Base-by-base conservation (phyloP, 306 rosid genomes). In the Lathyrus sativus region DNA sequence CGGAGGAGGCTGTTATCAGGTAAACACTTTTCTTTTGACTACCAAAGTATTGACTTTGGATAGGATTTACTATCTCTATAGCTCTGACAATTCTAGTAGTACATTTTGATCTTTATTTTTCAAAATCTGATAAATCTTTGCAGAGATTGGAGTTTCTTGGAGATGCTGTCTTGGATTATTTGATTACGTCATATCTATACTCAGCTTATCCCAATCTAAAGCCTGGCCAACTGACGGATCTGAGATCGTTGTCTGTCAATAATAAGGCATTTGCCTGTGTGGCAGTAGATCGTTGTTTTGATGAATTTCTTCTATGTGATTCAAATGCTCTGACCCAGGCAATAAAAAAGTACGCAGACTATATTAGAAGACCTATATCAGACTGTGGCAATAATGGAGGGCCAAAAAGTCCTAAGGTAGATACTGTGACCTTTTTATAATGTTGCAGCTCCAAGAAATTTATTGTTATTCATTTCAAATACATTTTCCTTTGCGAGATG, bases 1-100 rank as follows among this genome's bases (percentile, higher is more conserved):
- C 55, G 97, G 91, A 67, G 98, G 95, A 72, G 98, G 97, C 51
- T 93, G 96, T 81, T 93, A 90, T 78, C 98, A 93, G 96, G 97
- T 87, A 64, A 68, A 74, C 45, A 22, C 55, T 68, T 68, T 68
- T 49, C 13, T 77, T 68, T 61, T 55, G 33, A 35, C 68, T 59
- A 65, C 55, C 17, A n/a, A 45, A 57, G 11, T 69, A 46, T 42
- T 51, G 14, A 38, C 11, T 76, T 42, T 22, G 31, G 29, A 62
- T 54, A 50, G 49, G 65, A 58, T 48, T 28, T 67, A 55, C 68
- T 62, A 37, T 67, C 71, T 62, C 42, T 56, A 50, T 33, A 65
- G 51, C 48, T 65, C 51, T 60, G 41, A 10, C 58, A 38, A 49
- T 29, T 45, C 48, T 29, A 31, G 29, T 48, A 35, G 33, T 56